A percentile compares a stretch with the other conserved stretches of the same genome.
Evolutionary conservation across 768 basidiomycete species (phyloP).

Genomic region (Mycena polygramma): DNA sequence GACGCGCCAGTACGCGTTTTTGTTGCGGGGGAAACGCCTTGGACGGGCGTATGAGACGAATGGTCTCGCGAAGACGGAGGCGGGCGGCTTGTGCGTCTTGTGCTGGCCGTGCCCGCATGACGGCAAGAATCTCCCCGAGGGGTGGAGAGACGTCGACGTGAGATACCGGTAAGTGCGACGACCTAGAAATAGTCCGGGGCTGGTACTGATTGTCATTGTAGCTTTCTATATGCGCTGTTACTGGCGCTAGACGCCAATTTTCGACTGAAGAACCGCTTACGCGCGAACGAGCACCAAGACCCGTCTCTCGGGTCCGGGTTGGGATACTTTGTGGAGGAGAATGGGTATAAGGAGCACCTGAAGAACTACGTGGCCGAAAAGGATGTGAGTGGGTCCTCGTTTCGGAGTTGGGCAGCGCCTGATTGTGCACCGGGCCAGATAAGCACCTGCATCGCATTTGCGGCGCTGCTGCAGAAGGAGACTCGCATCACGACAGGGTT

Average conservation of each 20-base stretch:
- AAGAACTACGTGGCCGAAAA: background rate
- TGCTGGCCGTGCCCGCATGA: constrained; percentile 37
- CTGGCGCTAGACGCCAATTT: background rate
- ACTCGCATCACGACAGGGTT: constrained; percentile 29
- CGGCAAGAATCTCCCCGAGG: constrained; percentile 30
- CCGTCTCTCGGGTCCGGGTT: background rate
- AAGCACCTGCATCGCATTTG: constrained; percentile 36
- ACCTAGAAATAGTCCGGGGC: too few relatives aligned
- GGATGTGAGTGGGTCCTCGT: background rate
- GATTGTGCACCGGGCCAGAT: background rate
- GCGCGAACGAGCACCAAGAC: background rate
- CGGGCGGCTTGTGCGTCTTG: constrained; percentile 13
- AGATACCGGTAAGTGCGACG: background rate
- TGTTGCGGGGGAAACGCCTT: constrained; percentile 17
- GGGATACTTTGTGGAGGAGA: background rate
- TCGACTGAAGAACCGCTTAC: background rate
- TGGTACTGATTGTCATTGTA: too few relatives aligned
- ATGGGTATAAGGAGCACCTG: background rate
- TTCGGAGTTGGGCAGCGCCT: too few relatives aligned
- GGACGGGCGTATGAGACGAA: constrained; percentile 10
- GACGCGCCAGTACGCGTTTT: constrained; percentile 25
- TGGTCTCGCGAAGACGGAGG: constrained; percentile 2
- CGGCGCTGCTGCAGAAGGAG: constrained; percentile 22
- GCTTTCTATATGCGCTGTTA: background rate
- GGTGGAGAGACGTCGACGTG: constrained; percentile 25